Evolutionary conservation across 2,329 filamentous ascomycete genomes (phyloP).

Genomic region (Arthrobotrys musiformis): DNA sequence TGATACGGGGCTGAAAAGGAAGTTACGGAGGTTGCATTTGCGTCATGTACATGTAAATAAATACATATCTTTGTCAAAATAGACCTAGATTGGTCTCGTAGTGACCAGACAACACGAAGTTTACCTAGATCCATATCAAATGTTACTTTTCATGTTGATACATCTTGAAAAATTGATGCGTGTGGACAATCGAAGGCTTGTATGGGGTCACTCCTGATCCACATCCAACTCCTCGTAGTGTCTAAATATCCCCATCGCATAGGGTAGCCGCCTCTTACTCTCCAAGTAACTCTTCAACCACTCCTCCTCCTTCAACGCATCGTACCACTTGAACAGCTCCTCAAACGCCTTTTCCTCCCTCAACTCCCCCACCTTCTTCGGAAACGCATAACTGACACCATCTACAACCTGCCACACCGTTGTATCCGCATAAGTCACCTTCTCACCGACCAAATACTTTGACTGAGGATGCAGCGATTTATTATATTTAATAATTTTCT

Average conservation of each 20-base stretch:
- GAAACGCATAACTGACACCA: conserved; percentile 75
- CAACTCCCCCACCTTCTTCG: conserved; percentile 70
- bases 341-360: conserved; percentile 62
- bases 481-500: conserved; percentile 72
- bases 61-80: no score
- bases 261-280: conserved; percentile 73
- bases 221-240: conserved; percentile 78
- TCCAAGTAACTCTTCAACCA: conserved; percentile 75
- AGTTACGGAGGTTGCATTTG: no score
- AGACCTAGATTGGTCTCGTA: no score
- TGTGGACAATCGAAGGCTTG: no score
- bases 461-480: conserved; percentile 61
- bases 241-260: conserved; percentile 75
- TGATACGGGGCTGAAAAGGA: no score
- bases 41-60: no score
- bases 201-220: no score
- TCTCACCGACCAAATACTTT: conserved; percentile 73
- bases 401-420: conserved; percentile 77
- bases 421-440: conserved; percentile 77
- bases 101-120: no score
- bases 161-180: no score
- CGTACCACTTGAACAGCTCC: conserved; percentile 72
- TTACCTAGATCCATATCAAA: no score
- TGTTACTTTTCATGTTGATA: no score
- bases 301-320: conserved; percentile 71